Evolutionary conservation across 192 early-diverging fungal species (phyloP).

Genomic region (Backusella morwellensis): DNA sequence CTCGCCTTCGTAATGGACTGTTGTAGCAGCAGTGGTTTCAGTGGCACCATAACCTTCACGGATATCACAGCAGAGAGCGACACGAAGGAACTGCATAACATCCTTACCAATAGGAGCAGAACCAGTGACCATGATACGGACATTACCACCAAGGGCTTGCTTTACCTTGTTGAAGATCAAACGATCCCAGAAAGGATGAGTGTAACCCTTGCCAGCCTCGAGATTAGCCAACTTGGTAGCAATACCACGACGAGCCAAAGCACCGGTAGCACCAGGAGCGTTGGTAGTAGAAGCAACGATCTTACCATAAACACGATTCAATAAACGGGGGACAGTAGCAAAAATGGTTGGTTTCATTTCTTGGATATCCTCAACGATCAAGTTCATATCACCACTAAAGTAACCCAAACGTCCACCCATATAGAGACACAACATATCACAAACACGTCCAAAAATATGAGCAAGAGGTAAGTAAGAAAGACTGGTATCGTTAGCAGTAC

Average conservation of each 20-base stretch:
- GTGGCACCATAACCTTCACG: slow-evolving; percentile 91
- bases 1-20: slow-evolving; percentile 57
- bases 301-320: slow-evolving; percentile 87
- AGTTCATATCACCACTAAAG: slow-evolving; percentile 67
- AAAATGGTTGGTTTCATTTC: slow-evolving; percentile 85
- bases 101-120: slow-evolving; percentile 86
- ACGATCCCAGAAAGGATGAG: slow-evolving; percentile 86
- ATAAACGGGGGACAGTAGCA: slow-evolving; percentile 80
- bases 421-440: slow-evolving; percentile 47
- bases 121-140: slow-evolving; percentile 78
- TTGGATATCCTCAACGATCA: slow-evolving; percentile 77
- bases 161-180: slow-evolving; percentile 78
- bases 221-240: slow-evolving; percentile 62
- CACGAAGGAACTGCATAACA: slow-evolving; percentile 76
- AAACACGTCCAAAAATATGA: slow-evolving; percentile 82
- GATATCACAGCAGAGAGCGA: slow-evolving; percentile 75
- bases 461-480: slow-evolving; percentile 84
- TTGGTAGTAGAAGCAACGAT: slow-evolving; percentile 58
- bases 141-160: slow-evolving; percentile 77
- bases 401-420: slow-evolving; percentile 75
- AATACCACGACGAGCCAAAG: slow-evolving; percentile 56
- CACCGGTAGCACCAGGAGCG: slow-evolving; percentile 61
- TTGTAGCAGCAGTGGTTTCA: slow-evolving; percentile 63
- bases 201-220: slow-evolving; percentile 55
- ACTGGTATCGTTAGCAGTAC: slow-evolving; percentile 14